Percentiles rank a stretch among this genome's conserved stretches.
These are phyloP conservation scores for Trichophyton mentagrophytes DNA, from an alignment of 2,329 filamentous ascomycete species.

Conservation along the genomic window DNA sequence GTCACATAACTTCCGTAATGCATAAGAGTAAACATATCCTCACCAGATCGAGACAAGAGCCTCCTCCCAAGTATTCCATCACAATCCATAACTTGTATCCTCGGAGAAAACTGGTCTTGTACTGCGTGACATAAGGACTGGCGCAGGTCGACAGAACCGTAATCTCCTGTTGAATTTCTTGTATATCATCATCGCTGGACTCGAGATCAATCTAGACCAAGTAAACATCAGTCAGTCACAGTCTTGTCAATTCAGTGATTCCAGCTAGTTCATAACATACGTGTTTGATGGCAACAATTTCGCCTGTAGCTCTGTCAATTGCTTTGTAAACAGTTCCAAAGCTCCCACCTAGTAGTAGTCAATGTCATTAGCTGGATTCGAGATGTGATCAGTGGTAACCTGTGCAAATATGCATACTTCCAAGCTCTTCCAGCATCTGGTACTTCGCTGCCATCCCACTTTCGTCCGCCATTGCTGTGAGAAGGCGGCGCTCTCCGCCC, in stretches of 20 bases:
- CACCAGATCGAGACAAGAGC: slow-evolving; percentile 88
- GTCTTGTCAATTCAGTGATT: neutral
- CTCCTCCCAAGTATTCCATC: slow-evolving; percentile 94
- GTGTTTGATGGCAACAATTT: slow-evolving; percentile 93
- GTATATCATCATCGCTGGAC: slow-evolving; percentile 95
- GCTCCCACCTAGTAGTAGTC: slow-evolving; percentile 55
- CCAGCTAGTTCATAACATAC: slow-evolving; percentile 39
- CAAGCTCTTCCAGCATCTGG: slow-evolving; percentile 90
- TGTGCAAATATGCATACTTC: slow-evolving; percentile 50
- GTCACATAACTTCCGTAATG: neutral
- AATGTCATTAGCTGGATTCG: neutral
- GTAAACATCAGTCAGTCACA: neutral
- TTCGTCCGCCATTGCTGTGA: slow-evolving; percentile 29
- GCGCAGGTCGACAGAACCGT: slow-evolving; percentile 88
- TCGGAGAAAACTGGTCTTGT: slow-evolving; percentile 90
- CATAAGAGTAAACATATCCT: slow-evolving; percentile 5
- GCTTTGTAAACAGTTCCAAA: slow-evolving; percentile 97
- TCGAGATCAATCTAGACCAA: slow-evolving; percentile 79
- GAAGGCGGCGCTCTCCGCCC: neutral
- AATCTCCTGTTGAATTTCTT: slow-evolving; percentile 96
- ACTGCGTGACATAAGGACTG: slow-evolving; percentile 87
- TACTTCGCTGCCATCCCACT: slow-evolving; percentile 66
- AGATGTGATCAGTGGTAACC: neutral
- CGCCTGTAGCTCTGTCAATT: slow-evolving; percentile 77
- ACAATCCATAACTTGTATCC: slow-evolving; percentile 98